Evolutionary conservation across 768 basidiomycete species (phyloP).

Genomic region (Trametopsis cervina): DNA sequence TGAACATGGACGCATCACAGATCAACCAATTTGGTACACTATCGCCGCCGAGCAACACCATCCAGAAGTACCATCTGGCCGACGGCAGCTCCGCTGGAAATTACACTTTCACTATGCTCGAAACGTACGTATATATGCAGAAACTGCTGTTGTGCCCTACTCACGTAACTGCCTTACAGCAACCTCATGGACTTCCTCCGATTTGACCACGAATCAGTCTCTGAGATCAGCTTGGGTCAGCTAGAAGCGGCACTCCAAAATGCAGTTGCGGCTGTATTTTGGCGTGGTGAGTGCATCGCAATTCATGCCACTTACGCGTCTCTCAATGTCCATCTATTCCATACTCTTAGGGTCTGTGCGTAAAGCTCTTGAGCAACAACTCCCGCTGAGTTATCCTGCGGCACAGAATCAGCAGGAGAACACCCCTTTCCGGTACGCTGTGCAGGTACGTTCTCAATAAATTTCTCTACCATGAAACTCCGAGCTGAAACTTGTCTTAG

Average conservation of each 20-base stretch:
- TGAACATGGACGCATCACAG: neutral
- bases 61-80: neutral
- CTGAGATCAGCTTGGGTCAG: neutral
- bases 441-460: neutral
- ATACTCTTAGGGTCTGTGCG: neutral
- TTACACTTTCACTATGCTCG: constrained; percentile 5
- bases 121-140: constrained; percentile 9
- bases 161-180: neutral
- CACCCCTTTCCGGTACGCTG: neutral
- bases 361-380: neutral
- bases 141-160: too few species aligned
- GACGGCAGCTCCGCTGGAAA: neutral
- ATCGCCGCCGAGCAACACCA: neutral
- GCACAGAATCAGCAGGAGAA: neutral
- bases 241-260: constrained; percentile 2
- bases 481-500: neutral
- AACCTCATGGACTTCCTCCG: constrained; percentile 10
- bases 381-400: neutral
- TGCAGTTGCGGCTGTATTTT: constrained; percentile 6
- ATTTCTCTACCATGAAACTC: neutral
- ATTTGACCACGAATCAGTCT: neutral
- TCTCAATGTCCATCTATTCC: constrained; percentile 2
- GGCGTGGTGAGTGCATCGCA: constrained; percentile 10
- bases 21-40: constrained; percentile 1
- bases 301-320: constrained; percentile 2